A percentile compares a stretch with the other conserved stretches of the same genome.
Conservation (phyloP, 2,329 filamentous ascomycete species). For the Botrytis elliptica region DNA sequence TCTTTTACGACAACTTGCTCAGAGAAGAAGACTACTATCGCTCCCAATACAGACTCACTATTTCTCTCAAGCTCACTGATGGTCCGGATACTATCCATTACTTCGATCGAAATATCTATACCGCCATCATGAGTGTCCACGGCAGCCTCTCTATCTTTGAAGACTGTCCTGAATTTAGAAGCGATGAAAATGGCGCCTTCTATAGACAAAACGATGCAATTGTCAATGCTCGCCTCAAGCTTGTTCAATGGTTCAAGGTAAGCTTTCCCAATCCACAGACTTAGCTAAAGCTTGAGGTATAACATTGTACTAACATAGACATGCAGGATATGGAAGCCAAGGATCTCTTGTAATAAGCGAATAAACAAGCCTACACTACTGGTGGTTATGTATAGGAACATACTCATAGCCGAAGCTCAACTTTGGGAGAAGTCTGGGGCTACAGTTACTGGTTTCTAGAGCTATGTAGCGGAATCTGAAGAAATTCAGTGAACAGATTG, state of each 20-base stretch:
- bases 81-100: not conserved
- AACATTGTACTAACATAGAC: not conserved
- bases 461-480: no score
- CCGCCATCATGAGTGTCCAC: not conserved
- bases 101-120: not conserved
- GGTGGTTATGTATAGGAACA: fast-evolving
- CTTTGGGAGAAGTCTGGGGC: fast-evolving
- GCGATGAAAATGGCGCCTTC: not conserved
- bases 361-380: not conserved
- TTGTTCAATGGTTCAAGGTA: constrained; percentile 3
- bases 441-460: not conserved
- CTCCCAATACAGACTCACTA: not conserved
- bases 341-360: not conserved
- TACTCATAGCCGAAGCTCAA: fast-evolving
- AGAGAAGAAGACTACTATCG: not conserved
- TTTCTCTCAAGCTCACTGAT: not conserved
- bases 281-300: not conserved
- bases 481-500: not conserved
- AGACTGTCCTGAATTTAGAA: not conserved
- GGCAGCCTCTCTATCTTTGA: not conserved
- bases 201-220: not conserved
- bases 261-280: no score
- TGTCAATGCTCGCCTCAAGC: not conserved
- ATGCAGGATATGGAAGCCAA: not conserved
- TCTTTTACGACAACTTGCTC: not conserved